Conservation (phyloP, 495 filamentous ascomycete species). For the Aspergillus kassunensis region DNA sequence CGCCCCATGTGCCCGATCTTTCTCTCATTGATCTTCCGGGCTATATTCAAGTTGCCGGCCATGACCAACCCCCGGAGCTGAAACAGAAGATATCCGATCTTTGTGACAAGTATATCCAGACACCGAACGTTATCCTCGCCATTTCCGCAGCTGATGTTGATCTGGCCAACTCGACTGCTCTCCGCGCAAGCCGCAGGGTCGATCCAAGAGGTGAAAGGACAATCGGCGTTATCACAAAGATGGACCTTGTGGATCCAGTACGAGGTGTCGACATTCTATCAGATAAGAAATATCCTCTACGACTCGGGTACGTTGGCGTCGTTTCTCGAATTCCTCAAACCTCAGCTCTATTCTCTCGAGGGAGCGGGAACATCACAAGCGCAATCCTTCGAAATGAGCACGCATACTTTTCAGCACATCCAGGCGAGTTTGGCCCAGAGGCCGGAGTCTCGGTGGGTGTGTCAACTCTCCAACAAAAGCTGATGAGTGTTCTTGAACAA, state of each 20-base stretch:
- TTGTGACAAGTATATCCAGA: constrained; percentile 96
- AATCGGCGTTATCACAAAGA: constrained; percentile 97
- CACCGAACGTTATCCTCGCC: constrained; percentile 93
- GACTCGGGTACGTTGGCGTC: constrained; percentile 96
- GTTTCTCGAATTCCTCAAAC: constrained; percentile 74
- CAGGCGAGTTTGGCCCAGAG: constrained; percentile 70
- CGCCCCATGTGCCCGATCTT: constrained; percentile 90
- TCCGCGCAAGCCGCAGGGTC: constrained; percentile 84
- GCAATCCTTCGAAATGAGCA: constrained; percentile 86
- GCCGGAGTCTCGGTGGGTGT: constrained; percentile 74
- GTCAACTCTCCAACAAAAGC: constrained; percentile 80
- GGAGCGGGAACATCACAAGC: constrained; percentile 73
- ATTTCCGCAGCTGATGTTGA: constrained; percentile 98
- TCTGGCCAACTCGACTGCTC: constrained; percentile 90
- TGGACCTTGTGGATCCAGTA: constrained; percentile 89
- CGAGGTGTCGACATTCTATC: constrained; percentile 72
- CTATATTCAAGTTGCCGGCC: constrained; percentile 91
- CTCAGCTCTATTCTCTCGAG: constrained; percentile 79
- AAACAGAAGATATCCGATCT: constrained; percentile 95
- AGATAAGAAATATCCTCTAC: constrained; percentile 90
- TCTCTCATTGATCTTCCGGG: constrained; percentile 95
- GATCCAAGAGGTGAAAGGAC: constrained; percentile 94
- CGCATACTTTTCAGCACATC: constrained; percentile 81
- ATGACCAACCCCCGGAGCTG: constrained; percentile 84
- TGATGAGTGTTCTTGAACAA: constrained; percentile 95